Base-by-base conservation (phyloP, 768 basidiomycete genomes). In the Pleurotus pulmonarius region DNA sequence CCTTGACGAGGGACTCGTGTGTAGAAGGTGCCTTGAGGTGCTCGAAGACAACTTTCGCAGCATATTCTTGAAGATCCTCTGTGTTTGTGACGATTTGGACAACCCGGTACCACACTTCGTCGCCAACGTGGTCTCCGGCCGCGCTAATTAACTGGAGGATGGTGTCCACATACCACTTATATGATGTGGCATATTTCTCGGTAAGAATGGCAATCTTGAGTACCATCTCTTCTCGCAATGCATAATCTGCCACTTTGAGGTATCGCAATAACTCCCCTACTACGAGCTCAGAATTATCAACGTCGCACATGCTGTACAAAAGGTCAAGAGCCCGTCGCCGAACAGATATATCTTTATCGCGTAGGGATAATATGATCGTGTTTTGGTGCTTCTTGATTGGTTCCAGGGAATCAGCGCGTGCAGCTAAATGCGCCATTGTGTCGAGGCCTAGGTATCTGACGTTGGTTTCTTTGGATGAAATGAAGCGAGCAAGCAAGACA, bases 61-160 rank as follows among this genome's bases (percentile, higher is more conserved):
- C 97, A 73, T 99, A 99, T 60, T 91, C 85, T 69, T 99, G 95
- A 26, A 99, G 77, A 71, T 98, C 94, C 68, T 98, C 96, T 20
- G 97, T 99, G 67, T 99, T 99, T 46, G 93, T 98, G 47, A 97
- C 92, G 58, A 99, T 98, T 68, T 98, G 97, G 24, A 99, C 90
- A 49, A 99, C 94, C 52, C 97, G 91, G 71, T 97, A 98, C 97
- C 97, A 99, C 34, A 99, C 97, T 75, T 98, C 97, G 61, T 98
- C 96, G 46, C 97, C 97, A 52, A 99, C 96, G 67, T 99, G 94
- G 66, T 99, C 97, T 54, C 97, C 97, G 9, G 97, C 97, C 40
- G 94, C 88, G 67, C 90, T 92, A 68, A 99, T 96, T 56, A 99
- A 83, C 66, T 94, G 89, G 63, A 99, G 74, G 66, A 98, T 92